These are phyloP conservation scores for Pichia membranifaciens DNA, from an alignment of 805 yeast species.

Conservation along the genomic window DNA sequence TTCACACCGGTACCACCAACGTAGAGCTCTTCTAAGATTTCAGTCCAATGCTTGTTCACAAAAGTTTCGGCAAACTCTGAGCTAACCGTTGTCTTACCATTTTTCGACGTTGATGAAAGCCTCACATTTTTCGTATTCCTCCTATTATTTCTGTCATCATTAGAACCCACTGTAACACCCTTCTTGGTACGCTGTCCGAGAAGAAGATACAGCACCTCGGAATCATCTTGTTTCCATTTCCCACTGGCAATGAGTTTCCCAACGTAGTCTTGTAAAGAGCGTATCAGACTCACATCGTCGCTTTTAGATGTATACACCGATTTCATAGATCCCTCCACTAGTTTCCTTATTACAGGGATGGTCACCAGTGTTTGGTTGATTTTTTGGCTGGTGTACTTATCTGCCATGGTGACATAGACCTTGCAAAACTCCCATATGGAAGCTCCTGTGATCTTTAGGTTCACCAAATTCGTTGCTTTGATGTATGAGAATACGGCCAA, in stretches of 20 bases:
- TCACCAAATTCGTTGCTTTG: constrained; percentile 47
- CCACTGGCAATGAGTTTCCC: constrained; percentile 41
- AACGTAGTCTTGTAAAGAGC: constrained; percentile 47
- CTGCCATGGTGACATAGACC: constrained; percentile 41
- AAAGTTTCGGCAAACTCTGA: constrained; percentile 47
- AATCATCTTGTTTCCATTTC: constrained; percentile 41
- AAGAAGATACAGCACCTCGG: constrained; percentile 40
- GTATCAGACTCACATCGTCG: constrained; percentile 41
- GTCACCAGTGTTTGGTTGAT: constrained; percentile 29
- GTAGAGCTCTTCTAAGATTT: constrained; percentile 51
- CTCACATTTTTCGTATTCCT: constrained; percentile 14
- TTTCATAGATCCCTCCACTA: constrained; percentile 51
- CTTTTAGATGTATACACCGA: constrained; percentile 45
- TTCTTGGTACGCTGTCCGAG: constrained; percentile 35
- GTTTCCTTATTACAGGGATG: constrained; percentile 37
- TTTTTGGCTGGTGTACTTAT: constrained; percentile 18
- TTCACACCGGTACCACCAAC: constrained; percentile 51
- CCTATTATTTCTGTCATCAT: constrained; percentile 15
- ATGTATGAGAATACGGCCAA: constrained; percentile 46
- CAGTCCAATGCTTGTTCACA: constrained; percentile 52
- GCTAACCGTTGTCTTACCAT: background rate
- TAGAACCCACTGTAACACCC: constrained; percentile 15
- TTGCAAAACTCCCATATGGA: constrained; percentile 60
- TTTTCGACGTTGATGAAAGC: constrained; percentile 15
- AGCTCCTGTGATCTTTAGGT: constrained; percentile 53